Conservation (phyloP, 1,284 basidiomycete species). For the Caloboletus firmus region DNA sequence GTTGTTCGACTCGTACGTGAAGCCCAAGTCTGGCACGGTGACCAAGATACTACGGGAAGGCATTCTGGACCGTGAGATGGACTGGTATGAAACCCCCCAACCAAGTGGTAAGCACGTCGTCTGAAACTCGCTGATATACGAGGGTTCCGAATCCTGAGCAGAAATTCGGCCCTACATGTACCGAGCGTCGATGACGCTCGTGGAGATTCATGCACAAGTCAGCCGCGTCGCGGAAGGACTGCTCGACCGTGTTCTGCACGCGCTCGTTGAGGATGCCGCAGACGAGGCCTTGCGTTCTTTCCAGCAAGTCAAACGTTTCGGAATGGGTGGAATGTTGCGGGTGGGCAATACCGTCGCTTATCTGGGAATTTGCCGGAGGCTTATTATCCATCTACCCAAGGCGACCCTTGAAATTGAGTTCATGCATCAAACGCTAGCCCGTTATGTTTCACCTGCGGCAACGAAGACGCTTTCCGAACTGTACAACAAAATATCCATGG, state of each 20-base stretch:
- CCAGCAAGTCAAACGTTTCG: slow-evolving; percentile 83
- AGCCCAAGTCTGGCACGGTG: slow-evolving; percentile 72
- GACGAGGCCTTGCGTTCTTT: slow-evolving; percentile 83
- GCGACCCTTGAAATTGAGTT: slow-evolving; percentile 99
- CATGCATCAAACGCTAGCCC: slow-evolving; percentile 91
- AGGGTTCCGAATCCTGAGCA: slow-evolving; percentile 33
- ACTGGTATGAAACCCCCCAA: slow-evolving; percentile 90
- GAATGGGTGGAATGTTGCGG: slow-evolving; percentile 97
- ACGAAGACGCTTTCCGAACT: slow-evolving; percentile 84
- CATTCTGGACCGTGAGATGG: slow-evolving; percentile 76
- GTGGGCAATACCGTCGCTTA: slow-evolving; percentile 47
- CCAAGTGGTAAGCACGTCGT: slow-evolving; percentile 66
- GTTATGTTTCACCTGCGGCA: slow-evolving; percentile 81
- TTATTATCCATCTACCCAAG: slow-evolving; percentile 40
- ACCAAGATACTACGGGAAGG: slow-evolving; percentile 74
- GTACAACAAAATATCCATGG: slow-evolving; percentile 92
- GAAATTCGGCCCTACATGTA: slow-evolving; percentile 96
- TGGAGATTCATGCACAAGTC: slow-evolving; percentile 91
- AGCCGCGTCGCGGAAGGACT: slow-evolving; percentile 76
- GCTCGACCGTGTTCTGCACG: slow-evolving; percentile 78
- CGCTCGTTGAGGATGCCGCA: slow-evolving; percentile 82
- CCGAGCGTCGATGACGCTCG: slow-evolving; percentile 83
- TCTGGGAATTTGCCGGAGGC: neutral
- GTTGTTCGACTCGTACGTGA: slow-evolving; percentile 85
- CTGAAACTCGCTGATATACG: neutral